These are phyloP conservation scores for Diutina catenulata DNA, from an alignment of 1,139 yeast genomes.

Conservation along the genomic window DNA sequence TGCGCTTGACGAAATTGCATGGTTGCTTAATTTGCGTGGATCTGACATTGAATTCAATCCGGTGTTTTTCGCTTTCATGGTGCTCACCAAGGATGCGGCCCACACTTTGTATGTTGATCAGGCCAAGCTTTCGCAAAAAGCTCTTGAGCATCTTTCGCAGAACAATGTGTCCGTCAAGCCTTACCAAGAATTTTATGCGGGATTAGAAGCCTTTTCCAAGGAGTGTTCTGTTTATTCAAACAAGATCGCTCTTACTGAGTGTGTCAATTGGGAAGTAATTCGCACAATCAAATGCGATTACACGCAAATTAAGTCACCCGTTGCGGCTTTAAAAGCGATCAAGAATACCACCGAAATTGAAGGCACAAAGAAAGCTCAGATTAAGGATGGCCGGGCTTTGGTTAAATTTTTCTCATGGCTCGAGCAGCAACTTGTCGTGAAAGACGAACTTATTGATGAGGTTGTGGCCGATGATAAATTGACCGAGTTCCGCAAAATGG, in stretches of 20 bases:
- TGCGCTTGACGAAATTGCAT: conserved; percentile 84
- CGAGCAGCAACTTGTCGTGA: conserved; percentile 46
- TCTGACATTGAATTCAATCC: conserved; percentile 82
- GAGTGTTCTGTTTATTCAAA: conserved; percentile 25
- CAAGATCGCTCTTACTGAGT: conserved; percentile 49
- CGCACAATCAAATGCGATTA: conserved; percentile 33
- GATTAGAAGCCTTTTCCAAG: conserved; percentile 31
- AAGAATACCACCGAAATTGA: conserved; percentile 64
- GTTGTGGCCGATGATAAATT: conserved; percentile 65
- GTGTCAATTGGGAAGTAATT: conserved; percentile 68
- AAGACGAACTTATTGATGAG: conserved; percentile 61
- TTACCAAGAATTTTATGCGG: conserved; percentile 46
- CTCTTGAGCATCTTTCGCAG: conserved; percentile 20
- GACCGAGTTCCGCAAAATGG: conserved; percentile 49
- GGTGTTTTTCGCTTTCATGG: conserved; percentile 72
- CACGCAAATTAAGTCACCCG: conserved; percentile 44
- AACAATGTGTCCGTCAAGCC: conserved; percentile 36
- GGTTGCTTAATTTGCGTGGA: conserved; percentile 86
- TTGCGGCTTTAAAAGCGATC: conserved; percentile 65
- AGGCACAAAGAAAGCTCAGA: conserved; percentile 71
- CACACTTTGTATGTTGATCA: conserved; percentile 51
- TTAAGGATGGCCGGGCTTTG: conserved; percentile 80
- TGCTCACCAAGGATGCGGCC: conserved; percentile 37
- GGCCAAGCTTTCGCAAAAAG: conserved; percentile 20
- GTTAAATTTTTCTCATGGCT: conserved; percentile 79